These are phyloP conservation scores for Choiromyces venosus DNA, from an alignment of 495 filamentous ascomycete species.

Conservation along the genomic window DNA sequence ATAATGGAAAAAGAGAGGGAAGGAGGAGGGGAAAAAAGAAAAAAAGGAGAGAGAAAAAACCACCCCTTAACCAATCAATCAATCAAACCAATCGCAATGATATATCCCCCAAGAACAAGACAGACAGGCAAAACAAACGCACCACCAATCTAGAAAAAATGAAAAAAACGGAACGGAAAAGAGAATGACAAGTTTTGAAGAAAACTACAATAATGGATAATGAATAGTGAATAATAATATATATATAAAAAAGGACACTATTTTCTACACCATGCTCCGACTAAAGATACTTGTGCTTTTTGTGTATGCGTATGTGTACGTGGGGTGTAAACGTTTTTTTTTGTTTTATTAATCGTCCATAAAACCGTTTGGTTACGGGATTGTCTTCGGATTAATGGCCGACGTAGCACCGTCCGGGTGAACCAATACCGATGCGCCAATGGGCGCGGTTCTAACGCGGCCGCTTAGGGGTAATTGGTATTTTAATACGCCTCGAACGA, in stretches of 20 bases:
- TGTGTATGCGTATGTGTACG: neutral
- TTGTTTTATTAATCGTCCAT: conserved; percentile 24
- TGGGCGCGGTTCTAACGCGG: conserved; percentile 50
- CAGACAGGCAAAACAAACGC: too few relatives aligned
- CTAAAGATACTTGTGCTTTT: neutral
- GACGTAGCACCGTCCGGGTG: conserved; percentile 36
- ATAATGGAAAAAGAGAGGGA: conserved; percentile 7
- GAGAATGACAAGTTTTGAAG: conserved; percentile 11
- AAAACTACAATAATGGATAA: neutral
- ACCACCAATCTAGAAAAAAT: conserved; percentile 23
- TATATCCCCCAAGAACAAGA: conserved; percentile 1
- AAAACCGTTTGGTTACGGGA: conserved; percentile 10
- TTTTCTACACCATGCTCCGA: conserved; percentile 4
- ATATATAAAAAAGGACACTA: neutral
- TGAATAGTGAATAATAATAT: too few relatives aligned
- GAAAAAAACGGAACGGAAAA: conserved; percentile 7
- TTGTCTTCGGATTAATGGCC: conserved; percentile 9
- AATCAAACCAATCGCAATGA: conserved; percentile 10
- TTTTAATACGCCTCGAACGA: conserved; percentile 80
- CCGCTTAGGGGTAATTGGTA: conserved; percentile 82
- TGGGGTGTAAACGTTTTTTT: conserved; percentile 9
- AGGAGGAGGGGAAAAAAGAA: conserved; percentile 20
- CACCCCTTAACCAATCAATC: conserved; percentile 27
- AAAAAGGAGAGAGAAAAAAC: conserved; percentile 33
- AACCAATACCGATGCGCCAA: conserved; percentile 35